Conservation (phyloP, 306 rosid species). For the Cicer yamashitae region DNA sequence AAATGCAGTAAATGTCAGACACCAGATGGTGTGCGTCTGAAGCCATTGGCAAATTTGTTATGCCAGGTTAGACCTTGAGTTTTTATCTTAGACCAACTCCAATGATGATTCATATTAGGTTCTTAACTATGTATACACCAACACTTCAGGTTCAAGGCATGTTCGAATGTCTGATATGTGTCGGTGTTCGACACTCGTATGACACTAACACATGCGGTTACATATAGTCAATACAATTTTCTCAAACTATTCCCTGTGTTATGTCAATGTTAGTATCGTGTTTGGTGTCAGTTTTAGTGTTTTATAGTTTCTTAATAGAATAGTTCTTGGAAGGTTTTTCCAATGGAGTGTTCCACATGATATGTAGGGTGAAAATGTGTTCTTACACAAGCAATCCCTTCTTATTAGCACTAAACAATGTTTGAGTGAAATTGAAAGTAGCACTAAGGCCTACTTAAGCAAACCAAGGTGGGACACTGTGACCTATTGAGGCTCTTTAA, state of each 20-base stretch:
- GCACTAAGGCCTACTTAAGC: too few species aligned
- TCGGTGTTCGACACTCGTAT: background rate
- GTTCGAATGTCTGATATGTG: too few species aligned
- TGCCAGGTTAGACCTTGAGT: constrained; percentile 73
- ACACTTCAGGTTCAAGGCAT: too few species aligned
- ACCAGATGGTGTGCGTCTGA: constrained; percentile 35
- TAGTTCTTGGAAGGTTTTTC: background rate
- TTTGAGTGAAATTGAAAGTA: too few species aligned
- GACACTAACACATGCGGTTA: background rate
- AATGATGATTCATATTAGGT: background rate
- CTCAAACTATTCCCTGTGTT: background rate
- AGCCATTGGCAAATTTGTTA: constrained; percentile 93
- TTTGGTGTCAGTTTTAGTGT: background rate
- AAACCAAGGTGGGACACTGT: too few species aligned
- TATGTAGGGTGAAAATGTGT: background rate
- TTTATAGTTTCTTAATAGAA: background rate
- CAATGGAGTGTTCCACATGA: background rate
- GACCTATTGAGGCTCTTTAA: background rate
- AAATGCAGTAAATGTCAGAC: too few species aligned
- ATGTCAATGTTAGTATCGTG: background rate
- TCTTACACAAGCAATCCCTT: background rate
- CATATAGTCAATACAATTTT: background rate
- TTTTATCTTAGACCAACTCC: constrained; percentile 18
- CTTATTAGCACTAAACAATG: too few species aligned
- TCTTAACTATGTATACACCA: too few species aligned